These are phyloP conservation scores for Phytopythium chamaehyphon DNA, from an alignment of 352 stramenopile genomes.

Conservation along the genomic window DNA sequence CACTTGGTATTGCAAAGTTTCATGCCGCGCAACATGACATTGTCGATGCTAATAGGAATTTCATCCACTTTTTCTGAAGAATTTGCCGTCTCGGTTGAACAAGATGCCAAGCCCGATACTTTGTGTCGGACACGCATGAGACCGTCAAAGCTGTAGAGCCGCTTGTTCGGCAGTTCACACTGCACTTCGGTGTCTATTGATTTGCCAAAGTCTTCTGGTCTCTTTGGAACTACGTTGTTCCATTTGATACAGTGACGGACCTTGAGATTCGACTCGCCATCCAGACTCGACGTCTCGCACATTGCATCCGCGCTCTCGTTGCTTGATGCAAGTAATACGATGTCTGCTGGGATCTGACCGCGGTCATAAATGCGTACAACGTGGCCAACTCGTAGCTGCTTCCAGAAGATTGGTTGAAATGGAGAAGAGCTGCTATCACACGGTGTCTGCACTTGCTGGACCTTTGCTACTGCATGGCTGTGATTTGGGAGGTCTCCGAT, in stretches of 20 bases:
- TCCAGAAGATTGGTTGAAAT: constrained; percentile 78
- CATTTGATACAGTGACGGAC: constrained; percentile 62
- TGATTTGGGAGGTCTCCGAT: constrained; percentile 7
- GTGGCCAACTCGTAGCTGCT: constrained; percentile 83
- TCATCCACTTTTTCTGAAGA: constrained; percentile 29
- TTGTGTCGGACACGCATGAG: constrained; percentile 42
- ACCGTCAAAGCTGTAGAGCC: constrained; percentile 79
- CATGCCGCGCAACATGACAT: constrained; percentile 76
- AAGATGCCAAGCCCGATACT: constrained; percentile 7
- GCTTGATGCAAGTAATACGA: constrained; percentile 88
- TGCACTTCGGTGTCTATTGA: constrained; percentile 55
- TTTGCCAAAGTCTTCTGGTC: constrained; percentile 43
- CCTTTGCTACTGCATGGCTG: constrained; percentile 4
- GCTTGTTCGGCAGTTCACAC: constrained; percentile 78
- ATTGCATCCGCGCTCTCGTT: constrained; percentile 65
- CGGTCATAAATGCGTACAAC: constrained; percentile 86
- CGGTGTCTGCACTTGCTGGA: constrained; percentile 1
- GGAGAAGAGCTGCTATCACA: background rate
- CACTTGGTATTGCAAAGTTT: constrained; percentile 85
- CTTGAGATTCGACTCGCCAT: constrained; percentile 84
- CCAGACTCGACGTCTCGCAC: constrained; percentile 80
- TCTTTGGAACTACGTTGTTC: constrained; percentile 35
- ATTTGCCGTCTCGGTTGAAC: background rate
- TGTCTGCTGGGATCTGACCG: constrained; percentile 89
- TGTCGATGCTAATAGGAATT: constrained; percentile 74